phyloP scores from a whole-genome alignment of 805 yeast species.

The Metschnikowia chrysomelidarum region DNA sequence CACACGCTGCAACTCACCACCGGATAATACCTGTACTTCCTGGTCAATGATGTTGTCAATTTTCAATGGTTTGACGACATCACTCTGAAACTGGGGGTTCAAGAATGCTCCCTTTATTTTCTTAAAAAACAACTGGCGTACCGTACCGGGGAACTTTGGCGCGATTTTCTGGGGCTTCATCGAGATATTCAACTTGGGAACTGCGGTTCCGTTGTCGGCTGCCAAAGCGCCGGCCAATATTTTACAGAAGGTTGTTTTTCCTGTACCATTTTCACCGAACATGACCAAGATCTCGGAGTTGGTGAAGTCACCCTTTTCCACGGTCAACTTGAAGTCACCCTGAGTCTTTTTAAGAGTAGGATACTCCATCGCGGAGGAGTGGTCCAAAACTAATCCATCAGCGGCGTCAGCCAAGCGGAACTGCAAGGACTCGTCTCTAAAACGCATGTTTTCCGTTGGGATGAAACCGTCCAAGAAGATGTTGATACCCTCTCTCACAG shows the following conservation, averaged over 20 bases:
- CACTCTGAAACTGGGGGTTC: constrained; percentile 97
- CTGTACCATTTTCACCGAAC: constrained; percentile 99
- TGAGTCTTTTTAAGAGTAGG: constrained; percentile 87
- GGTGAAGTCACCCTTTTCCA: constrained; percentile 86
- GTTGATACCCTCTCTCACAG: constrained; percentile 98
- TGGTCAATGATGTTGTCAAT: constrained; percentile 95
- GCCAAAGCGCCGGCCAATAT: constrained; percentile 89
- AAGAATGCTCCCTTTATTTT: constrained; percentile 92
- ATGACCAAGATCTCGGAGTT: constrained; percentile 96
- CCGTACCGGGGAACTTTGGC: constrained; percentile 98
- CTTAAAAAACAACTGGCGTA: constrained; percentile 94
- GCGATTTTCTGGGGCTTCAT: constrained; percentile 99
- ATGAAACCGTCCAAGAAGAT: constrained; percentile 98
- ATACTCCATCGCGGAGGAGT: constrained; percentile 72
- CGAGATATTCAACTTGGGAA: constrained; percentile 87
- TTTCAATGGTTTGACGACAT: constrained; percentile 91
- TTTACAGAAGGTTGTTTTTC: constrained; percentile 97
- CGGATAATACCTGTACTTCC: constrained; percentile 95
- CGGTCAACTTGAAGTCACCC: constrained; percentile 88
- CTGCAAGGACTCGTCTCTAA: constrained; percentile 93
- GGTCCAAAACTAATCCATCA: constrained; percentile 73
- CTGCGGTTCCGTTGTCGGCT: constrained; percentile 77
- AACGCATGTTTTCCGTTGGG: constrained; percentile 94
- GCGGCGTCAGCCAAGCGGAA: constrained; percentile 90
- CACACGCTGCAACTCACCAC: constrained; percentile 99